These are phyloP conservation scores for Tilletia horrida DNA, from an alignment of 1,284 basidiomycete species.

Conservation along the genomic window DNA sequence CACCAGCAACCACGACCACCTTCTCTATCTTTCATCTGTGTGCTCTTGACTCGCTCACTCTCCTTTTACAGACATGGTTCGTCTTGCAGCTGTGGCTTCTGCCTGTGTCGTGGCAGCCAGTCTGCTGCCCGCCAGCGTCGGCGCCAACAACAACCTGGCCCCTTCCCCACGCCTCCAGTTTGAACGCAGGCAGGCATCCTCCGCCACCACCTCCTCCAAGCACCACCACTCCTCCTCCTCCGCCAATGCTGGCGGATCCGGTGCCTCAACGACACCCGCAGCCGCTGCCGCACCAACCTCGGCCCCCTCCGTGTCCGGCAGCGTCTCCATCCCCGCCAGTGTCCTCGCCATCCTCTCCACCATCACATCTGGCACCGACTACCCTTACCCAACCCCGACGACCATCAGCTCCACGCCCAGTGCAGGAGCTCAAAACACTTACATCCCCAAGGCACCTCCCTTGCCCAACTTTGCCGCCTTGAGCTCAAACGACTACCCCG, in stretches of 20 bases:
- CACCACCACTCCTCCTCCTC: background rate
- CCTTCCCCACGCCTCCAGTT: constrained; percentile 13
- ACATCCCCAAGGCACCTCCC: constrained; percentile 41
- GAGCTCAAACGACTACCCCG: constrained; percentile 63
- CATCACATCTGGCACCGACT: constrained; percentile 34
- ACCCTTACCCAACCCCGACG: constrained; percentile 34
- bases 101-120: background rate
- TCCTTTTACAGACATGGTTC: background rate
- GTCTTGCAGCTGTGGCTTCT: background rate
- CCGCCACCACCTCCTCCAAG: background rate
- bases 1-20: too few relatives aligned
- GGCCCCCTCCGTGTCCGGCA: background rate
- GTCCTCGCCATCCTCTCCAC: constrained; percentile 33
- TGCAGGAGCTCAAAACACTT: constrained; percentile 40
- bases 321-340: constrained; percentile 33
- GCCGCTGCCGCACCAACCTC: background rate
- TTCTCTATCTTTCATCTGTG: too few relatives aligned
- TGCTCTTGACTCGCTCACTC: background rate
- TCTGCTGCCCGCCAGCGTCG: background rate
- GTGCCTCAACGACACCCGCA: background rate
- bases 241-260: too few relatives aligned
- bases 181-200: background rate
- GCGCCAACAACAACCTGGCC: background rate
- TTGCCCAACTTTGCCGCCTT: constrained; percentile 25
- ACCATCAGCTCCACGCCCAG: constrained; percentile 36